Percentiles rank a stretch among this genome's conserved stretches.
Evolutionary conservation across 306 rosid genomes (phyloP).

Genomic region (Malus orientalis): DNA sequence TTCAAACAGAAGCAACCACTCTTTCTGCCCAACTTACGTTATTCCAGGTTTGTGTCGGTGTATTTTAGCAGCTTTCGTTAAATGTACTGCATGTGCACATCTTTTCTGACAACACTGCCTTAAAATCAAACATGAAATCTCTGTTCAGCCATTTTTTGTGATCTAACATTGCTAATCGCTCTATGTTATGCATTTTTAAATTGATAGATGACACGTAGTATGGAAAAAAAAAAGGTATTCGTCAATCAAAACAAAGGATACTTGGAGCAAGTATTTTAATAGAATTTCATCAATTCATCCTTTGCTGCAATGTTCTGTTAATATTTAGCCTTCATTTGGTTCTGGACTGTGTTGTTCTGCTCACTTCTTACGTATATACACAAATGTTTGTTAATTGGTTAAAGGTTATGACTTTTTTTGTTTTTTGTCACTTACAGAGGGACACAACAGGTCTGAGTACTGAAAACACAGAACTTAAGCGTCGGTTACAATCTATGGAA

Average conservation of each 20-base stretch:
- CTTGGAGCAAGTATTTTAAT: neutral
- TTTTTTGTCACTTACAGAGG: constrained; percentile 43
- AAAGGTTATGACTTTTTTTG: constrained; percentile 7
- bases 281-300: neutral
- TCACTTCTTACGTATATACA: neutral
- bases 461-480: constrained; percentile 94
- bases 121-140: neutral
- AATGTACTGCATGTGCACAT: neutral
- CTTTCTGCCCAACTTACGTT: constrained; percentile 95
- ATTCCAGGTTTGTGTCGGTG: constrained; percentile 65
- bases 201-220: neutral
- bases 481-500: constrained; percentile 93
- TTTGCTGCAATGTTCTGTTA: neutral
- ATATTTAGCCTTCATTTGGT: neutral
- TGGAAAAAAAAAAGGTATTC: neutral
- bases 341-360: neutral
- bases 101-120: neutral
- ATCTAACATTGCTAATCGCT: neutral
- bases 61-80: neutral
- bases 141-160: neutral
- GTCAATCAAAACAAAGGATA: neutral
- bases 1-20: constrained; percentile 98
- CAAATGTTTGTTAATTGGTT: neutral
- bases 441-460: constrained; percentile 77
- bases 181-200: neutral